Base-by-base conservation (phyloP, 139 green algal genomes). In the Eudorina sp. region DNA sequence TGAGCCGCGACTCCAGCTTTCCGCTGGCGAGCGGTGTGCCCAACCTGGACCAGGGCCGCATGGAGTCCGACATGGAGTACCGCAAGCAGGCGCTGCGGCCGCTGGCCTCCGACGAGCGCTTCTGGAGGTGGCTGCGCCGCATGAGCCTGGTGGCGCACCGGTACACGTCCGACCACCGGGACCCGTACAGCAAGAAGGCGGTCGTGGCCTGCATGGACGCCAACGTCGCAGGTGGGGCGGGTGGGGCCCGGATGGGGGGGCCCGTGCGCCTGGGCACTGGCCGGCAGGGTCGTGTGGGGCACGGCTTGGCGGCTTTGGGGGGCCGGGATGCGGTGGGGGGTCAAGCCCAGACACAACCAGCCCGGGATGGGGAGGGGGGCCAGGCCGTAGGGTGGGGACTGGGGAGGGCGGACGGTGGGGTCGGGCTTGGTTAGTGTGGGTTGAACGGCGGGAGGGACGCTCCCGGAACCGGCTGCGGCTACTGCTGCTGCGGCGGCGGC, bases 111-210 rank as follows among this genome's bases (percentile, higher is more conserved):
- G 60, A 76, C 62, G 41, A 43, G 14, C 27, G 29, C 36, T 77
- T 31, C 60, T 86, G 80, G 80, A 16, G n/a, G 41, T 86, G 80
- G 80, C 31, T 86, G 41, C 60, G 62, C 21, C 13, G 8, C 6
- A 40, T 66, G 38, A 86, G 80, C 23, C 2, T 29, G n/a, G 80
- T 64, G 41, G 41, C 48, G 4, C 41, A 66, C 3, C 19, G 9
- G 29, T 86, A 64, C 58, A 84, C 77, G 31, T 53, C 38, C 36
- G 53, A 41, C 27, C 0, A 38, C 21, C 40, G 51, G 6, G 76
- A 84, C 40, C 36, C 53, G 53, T 53, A 4, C 13, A 41, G 5
- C 7, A 1, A 16, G 21, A 25, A 53, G 76, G 3, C 36, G 36
- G 51, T 8, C 38, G 73, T 84, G 77, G 53, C 6, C 4, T 84